A percentile compares a stretch with the other conserved stretches of the same genome.
Evolutionary conservation across 2,329 filamentous ascomycete genomes (phyloP).

Genomic region (Proliferodiscus dingleyae): DNA sequence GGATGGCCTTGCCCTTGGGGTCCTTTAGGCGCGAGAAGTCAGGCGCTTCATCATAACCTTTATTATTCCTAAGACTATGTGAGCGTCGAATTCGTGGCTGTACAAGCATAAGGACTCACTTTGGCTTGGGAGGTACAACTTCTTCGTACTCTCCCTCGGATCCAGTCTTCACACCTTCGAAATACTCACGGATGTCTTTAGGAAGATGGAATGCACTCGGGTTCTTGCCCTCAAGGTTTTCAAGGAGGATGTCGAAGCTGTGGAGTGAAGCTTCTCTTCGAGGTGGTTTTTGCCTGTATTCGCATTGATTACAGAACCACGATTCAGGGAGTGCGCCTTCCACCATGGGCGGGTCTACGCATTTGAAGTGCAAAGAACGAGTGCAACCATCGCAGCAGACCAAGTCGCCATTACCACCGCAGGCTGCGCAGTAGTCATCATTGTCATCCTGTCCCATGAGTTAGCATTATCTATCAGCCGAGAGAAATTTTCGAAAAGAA

Average conservation of each 20-base stretch:
- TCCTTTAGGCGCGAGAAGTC: constrained; percentile 68
- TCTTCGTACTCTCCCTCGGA: constrained; percentile 79
- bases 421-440: constrained; percentile 85
- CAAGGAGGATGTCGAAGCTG: constrained; percentile 59
- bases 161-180: constrained; percentile 73
- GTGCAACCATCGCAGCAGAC: constrained; percentile 92
- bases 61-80: constrained; percentile 35
- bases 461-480: constrained; percentile 17
- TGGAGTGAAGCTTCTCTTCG: constrained; percentile 39
- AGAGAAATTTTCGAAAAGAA: constrained; percentile 7
- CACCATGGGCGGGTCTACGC: constrained; percentile 71
- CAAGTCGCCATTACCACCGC: constrained; percentile 76
- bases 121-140: constrained; percentile 44
- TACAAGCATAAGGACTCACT: constrained; percentile 46
- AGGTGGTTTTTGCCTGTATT: constrained; percentile 41
- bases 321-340: constrained; percentile 61
- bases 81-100: constrained; percentile 2
- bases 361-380: constrained; percentile 84
- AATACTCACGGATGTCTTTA: constrained; percentile 64
- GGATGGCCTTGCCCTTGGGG: constrained; percentile 65
- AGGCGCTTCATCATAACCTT: constrained; percentile 54
- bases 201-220: constrained; percentile 71
- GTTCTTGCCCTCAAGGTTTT: constrained; percentile 61
- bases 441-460: constrained; percentile 58
- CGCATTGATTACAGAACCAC: constrained; percentile 80